Base-by-base conservation (phyloP, 257 asterid species). In the Coffea eugenioides region DNA sequence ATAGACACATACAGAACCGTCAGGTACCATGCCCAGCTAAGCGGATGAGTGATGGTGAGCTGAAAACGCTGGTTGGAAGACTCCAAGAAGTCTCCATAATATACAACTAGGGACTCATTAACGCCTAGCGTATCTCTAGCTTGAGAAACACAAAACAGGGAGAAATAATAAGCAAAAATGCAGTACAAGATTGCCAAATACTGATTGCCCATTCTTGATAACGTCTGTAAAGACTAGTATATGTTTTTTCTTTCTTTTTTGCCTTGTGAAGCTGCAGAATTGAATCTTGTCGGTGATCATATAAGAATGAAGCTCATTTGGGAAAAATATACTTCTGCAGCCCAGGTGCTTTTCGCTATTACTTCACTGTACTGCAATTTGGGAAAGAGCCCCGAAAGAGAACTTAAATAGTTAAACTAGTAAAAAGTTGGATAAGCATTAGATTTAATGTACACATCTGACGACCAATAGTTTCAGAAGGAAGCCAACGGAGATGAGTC, bases 11-110 rank as follows among this genome's bases (percentile, higher is more conserved):
- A 66, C 18, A 31, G 71, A 14, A 66, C 31, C 23, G 9, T 45
- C 23, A 66, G 3, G 71, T 31, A 14, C 16, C 16, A 66, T 66
- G 11, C 16, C 46, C 71, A 34, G 71, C 4, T 31, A 13, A 16
- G 16, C 7, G 71, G 0, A 34, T 0, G 16, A 48, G 15, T 68
- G 25, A 36, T 13, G 25, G 49, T 14, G 48, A 68, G 49, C 12
- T 48, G 72, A 36, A 68, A 68, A 15, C 72, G 72, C 5, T 68
- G 72, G 48, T 68, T 36, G 49, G 72, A 34, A 21, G 72, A 68
- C 72, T 68, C 72, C 72, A 68, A 68, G 49, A 3, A 68, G 12
- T 68, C 49, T 18, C 49, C 49, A 67, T 34, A 31, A 14, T 14
- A 14, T 2, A 68, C 25, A 15, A 36, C 72, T 14, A 68, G 11